phyloP scores from a whole-genome alignment of 148 eudicot species.

The Talinum fruticosum region DNA sequence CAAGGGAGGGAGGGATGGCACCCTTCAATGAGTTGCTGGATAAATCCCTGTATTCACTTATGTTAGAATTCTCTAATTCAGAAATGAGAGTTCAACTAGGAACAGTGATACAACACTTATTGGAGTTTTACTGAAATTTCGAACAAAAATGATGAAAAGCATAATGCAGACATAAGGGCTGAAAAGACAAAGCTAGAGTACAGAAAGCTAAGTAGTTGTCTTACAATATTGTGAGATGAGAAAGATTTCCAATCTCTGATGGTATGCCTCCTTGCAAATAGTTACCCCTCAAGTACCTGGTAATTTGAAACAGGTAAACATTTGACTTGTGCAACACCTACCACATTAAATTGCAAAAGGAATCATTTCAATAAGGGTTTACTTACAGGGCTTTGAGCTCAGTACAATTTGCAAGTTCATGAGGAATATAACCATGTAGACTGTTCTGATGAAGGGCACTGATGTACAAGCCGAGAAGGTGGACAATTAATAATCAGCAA shows the following conservation, averaged over 20 bases:
- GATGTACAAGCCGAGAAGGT: conserved; percentile 12
- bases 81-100: not conserved
- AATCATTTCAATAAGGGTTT: not conserved
- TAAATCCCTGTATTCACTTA: conserved; percentile 55
- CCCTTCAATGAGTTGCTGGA: conserved; percentile 87
- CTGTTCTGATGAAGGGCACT: conserved; percentile 97
- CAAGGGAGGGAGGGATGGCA: conserved; percentile 88
- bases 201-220: conserved; percentile 10
- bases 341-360: not conserved
- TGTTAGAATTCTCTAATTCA: not conserved
- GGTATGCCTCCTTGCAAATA: conserved; percentile 98
- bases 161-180: not conserved
- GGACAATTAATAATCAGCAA: conserved; percentile 9
- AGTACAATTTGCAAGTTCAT: conserved; percentile 69
- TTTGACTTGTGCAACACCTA: not conserved
- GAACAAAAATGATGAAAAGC: too few relatives aligned
- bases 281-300: conserved; percentile 82
- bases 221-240: conserved; percentile 74
- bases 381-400: conserved; percentile 96
- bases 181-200: too few relatives aligned
- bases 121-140: too few relatives aligned
- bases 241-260: conserved; percentile 78
- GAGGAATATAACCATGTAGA: conserved; percentile 83
- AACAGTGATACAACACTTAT: not conserved
- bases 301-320: not conserved